phyloP scores from a whole-genome alignment of 1,139 yeast genomes.

The Pichia sp. region DNA sequence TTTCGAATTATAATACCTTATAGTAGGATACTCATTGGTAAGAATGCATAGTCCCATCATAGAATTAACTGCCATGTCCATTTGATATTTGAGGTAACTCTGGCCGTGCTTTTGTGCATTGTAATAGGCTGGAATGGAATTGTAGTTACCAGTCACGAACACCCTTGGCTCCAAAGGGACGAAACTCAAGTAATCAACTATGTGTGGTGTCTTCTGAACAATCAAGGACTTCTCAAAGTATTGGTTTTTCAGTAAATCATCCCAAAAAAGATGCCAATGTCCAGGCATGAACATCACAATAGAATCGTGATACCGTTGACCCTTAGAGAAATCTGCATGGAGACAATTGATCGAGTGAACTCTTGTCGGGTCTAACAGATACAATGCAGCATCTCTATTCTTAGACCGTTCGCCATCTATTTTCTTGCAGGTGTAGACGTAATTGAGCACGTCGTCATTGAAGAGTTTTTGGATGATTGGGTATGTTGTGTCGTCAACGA shows the following conservation, averaged over 20 bases:
- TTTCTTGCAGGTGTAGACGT: conserved; percentile 43
- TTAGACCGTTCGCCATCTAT: conserved; percentile 45
- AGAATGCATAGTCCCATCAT: conserved; percentile 67
- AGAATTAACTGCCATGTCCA: conserved; percentile 52
- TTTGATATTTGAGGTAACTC: conserved; percentile 52
- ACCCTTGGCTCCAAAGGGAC: conserved; percentile 24
- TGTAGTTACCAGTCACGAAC: conserved; percentile 27
- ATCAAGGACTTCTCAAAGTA: conserved; percentile 14
- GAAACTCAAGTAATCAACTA: conserved; percentile 22
- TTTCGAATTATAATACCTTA: conserved; percentile 67
- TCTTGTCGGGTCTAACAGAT: conserved; percentile 46
- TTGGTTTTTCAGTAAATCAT: conserved; percentile 15
- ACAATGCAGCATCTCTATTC: conserved; percentile 47
- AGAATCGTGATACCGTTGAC: conserved; percentile 50
- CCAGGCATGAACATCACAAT: conserved; percentile 55
- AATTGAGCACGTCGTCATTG: conserved; percentile 30
- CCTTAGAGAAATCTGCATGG: conserved; percentile 48
- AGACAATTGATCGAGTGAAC: conserved; percentile 50
- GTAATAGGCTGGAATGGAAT: conserved; percentile 69
- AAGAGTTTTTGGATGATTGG: conserved; percentile 29
- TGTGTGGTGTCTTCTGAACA: conserved; percentile 14
- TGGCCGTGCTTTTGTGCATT: conserved; percentile 62
- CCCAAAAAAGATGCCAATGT: conserved; percentile 26
- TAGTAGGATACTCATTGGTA: conserved; percentile 83
- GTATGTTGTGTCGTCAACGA: conserved; percentile 35